Evolutionary conservation across 2,329 filamentous ascomycete species (phyloP).

Genomic region (Aspergillus jensenii): DNA sequence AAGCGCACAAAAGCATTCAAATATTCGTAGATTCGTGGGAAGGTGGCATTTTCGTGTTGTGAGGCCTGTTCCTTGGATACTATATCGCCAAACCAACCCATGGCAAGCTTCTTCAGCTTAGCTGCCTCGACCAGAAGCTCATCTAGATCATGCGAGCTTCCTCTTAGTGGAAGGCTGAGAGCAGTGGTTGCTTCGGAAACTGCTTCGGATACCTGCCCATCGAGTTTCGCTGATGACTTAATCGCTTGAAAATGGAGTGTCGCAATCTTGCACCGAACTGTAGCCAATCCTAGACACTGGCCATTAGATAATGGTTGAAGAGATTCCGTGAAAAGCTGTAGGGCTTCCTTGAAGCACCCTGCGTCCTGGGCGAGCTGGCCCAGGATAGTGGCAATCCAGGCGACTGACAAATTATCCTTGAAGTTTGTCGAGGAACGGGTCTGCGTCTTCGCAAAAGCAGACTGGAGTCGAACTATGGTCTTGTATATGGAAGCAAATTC

Average conservation of each 20-base stretch:
- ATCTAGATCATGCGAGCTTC: conserved; percentile 42
- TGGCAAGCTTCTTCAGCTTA: conserved; percentile 43
- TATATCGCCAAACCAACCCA: conserved; percentile 36
- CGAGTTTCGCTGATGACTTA: conserved; percentile 23
- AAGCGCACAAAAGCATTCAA: conserved; percentile 41
- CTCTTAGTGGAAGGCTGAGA: conserved; percentile 39
- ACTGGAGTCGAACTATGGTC: conserved; percentile 37
- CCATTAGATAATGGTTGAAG: conserved; percentile 29
- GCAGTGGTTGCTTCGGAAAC: conserved; percentile 35
- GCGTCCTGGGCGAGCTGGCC: conserved; percentile 43
- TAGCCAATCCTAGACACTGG: conserved; percentile 36
- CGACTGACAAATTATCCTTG: conserved; percentile 28
- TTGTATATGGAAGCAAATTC: conserved; percentile 40
- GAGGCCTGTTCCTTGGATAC: conserved; percentile 24
- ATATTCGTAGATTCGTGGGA: conserved; percentile 34
- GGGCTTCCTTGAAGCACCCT: conserved; percentile 39
- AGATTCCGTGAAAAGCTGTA: conserved; percentile 36
- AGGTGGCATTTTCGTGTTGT: conserved; percentile 19
- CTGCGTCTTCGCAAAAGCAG: conserved; percentile 27
- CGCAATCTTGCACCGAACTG: conserved; percentile 41
- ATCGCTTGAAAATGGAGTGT: conserved; percentile 36
- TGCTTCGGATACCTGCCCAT: conserved; percentile 22
- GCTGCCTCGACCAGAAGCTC: conserved; percentile 45
- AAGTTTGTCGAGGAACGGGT: conserved; percentile 21
- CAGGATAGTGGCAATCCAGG: conserved; percentile 35